Percentiles rank a stretch among this genome's conserved stretches.
These are phyloP conservation scores for Ulmus americana DNA, from an alignment of 331 rosid genomes.

Conservation along the genomic window DNA sequence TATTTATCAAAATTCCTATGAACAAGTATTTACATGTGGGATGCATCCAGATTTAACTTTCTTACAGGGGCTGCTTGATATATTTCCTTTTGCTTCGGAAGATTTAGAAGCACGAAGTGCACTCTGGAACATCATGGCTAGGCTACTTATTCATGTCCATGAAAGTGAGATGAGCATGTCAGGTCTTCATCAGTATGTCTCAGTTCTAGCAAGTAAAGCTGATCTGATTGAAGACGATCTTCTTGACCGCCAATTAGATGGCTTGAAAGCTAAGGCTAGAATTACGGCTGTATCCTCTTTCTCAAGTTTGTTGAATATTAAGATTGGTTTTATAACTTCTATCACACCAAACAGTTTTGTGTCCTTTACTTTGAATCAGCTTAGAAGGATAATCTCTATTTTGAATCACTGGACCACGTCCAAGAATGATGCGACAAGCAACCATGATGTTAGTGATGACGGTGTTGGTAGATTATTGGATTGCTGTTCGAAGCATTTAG, in stretches of 20 bases:
- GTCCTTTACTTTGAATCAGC: slow-evolving; percentile 55
- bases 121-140: slow-evolving; percentile 66
- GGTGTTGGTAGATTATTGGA: slow-evolving; percentile 47
- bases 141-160: slow-evolving; percentile 50
- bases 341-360: background rate
- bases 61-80: slow-evolving; percentile 72
- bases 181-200: slow-evolving; percentile 42
- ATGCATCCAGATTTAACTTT: slow-evolving; percentile 49
- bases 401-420: slow-evolving; percentile 57
- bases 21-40: slow-evolving; percentile 24
- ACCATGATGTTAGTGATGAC: slow-evolving; percentile 23
- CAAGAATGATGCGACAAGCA: slow-evolving; percentile 28
- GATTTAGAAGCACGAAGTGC: slow-evolving; percentile 84
- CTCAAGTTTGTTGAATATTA: slow-evolving; percentile 19
- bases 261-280: slow-evolving; percentile 43
- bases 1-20: background rate
- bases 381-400: slow-evolving; percentile 55
- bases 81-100: slow-evolving; percentile 73
- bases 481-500: slow-evolving; percentile 52
- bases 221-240: slow-evolving; percentile 86
- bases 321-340: background rate
- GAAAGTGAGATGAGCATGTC: slow-evolving; percentile 55
- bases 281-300: slow-evolving; percentile 70
- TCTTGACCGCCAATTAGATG: slow-evolving; percentile 42
- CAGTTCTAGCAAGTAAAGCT: slow-evolving; percentile 49